Evolutionary conservation across 805 yeast genomes (phyloP), one percentile per base, ranked within the genome.

Genomic region (Groenewaldozyma tartarivorans): DNA sequence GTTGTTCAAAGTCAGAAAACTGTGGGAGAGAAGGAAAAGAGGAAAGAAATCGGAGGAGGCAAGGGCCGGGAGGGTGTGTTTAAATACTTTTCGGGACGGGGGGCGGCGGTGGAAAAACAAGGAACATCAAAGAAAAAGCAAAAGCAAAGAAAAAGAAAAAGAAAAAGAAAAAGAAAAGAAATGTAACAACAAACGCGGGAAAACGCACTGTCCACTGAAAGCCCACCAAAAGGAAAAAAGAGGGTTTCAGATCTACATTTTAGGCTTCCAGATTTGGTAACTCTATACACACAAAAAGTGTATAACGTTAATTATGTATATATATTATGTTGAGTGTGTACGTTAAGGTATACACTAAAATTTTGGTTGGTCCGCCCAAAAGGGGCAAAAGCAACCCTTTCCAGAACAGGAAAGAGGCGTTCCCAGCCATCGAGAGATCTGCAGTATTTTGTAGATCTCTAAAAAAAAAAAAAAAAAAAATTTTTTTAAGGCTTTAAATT

Each of bases 11-110:
- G 20, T 18, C 20, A 17, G 7, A 16, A 19, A 24, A 31, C 5
- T 29, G 16, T 13, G n/a, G 19, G 13, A 18, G 16, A n/a, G 34
- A 27, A 9, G 43, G 21, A 17, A 22, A 20, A 20, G 35, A 26
- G 35, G 18, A 24, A 44, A 37, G 38, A 38, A 36, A 35, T 36
- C 39, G 17, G 31, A 30, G 31, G 26, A 20, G 19, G 7, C 29
- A 20, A 20, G 34, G 34, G 34, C 7, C 16, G n/a, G 18, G 18
- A 31, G 18, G 15, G 15, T 31, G 15, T 11, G 34, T 31, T 16
- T 31, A 24, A 9, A 24, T 24, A 24, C 11, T 9, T 13, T 24
- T 24, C 13, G 7, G 7, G 7, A 9, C 29, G 13, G 7, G 7
- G 7, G 29, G 7, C 13, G 11, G 11, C 13, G 7, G 7, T 24